Conservation (phyloP, 106 monocot species). For the Dendrobium officinale region DNA sequence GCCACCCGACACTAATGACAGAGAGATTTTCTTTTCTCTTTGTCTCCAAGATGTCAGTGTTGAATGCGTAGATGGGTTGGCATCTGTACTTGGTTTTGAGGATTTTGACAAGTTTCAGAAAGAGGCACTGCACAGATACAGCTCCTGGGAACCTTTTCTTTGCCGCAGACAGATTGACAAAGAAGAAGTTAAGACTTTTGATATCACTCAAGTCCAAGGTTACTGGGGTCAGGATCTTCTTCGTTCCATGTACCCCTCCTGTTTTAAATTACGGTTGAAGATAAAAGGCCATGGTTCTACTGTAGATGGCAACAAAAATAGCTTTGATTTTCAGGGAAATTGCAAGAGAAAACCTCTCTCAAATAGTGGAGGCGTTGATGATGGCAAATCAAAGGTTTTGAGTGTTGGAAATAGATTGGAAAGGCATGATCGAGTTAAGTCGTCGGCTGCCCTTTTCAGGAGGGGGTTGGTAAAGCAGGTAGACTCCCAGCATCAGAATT, state of each 20-base stretch:
- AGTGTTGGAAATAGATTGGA: conserved; percentile 1
- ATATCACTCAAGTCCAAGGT: conserved; percentile 59
- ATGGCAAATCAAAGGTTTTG: conserved; percentile 7
- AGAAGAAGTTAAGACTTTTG: conserved; percentile 63
- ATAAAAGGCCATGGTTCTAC: conserved; percentile 16
- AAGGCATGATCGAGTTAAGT: conserved; percentile 1
- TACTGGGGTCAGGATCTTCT: conserved; percentile 80
- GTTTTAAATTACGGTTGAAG: conserved; percentile 33
- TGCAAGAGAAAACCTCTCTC: conserved; percentile 16
- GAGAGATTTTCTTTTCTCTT: conserved; percentile 87
- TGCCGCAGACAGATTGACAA: conserved; percentile 58
- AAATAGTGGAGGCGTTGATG: not conserved
- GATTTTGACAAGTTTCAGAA: conserved; percentile 66
- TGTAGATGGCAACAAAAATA: conserved; percentile 6
- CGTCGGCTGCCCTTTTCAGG: not conserved
- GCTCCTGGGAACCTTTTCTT: conserved; percentile 43
- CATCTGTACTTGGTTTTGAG: conserved; percentile 48
- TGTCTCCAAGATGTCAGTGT: conserved; percentile 78
- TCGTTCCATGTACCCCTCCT: conserved; percentile 33
- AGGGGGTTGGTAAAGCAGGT: conserved; percentile 19
- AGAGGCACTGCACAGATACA: conserved; percentile 13
- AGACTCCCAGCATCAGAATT: conserved; percentile 7
- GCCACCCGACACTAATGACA: conserved; percentile 47
- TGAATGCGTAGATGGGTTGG: conserved; percentile 89
- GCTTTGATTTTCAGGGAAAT: not conserved